A percentile compares a stretch with the other conserved stretches of the same genome.
phyloP scores from a whole-genome alignment of 352 stramenopile genomes.

The Phytophthora cactorum region DNA sequence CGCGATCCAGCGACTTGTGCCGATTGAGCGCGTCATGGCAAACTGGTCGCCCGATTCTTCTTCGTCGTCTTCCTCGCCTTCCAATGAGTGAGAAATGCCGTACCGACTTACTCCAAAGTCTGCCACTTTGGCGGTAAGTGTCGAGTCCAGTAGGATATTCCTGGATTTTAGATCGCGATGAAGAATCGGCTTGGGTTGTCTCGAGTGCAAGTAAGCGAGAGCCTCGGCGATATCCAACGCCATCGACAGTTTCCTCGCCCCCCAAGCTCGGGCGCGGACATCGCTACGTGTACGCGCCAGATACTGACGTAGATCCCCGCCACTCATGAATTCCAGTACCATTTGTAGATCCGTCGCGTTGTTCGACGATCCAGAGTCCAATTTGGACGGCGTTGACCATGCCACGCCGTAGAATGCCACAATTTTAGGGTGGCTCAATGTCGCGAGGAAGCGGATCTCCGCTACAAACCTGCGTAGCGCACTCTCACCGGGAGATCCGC shows the following conservation, averaged over 20 bases:
- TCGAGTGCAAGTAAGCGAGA: slow-evolving; percentile 69
- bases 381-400: slow-evolving; percentile 41
- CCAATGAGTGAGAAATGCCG: slow-evolving; percentile 30
- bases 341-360: slow-evolving; percentile 62
- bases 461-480: slow-evolving; percentile 53
- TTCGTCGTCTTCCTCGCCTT: slow-evolving; percentile 28
- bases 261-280: slow-evolving; percentile 45
- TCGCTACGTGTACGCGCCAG: slow-evolving; percentile 43
- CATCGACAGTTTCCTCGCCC: slow-evolving; percentile 59
- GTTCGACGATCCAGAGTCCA: slow-evolving; percentile 9
- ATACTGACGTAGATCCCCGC: slow-evolving; percentile 66
- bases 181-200: slow-evolving; percentile 53
- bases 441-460: slow-evolving; percentile 72
- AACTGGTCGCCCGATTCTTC: slow-evolving; percentile 22
- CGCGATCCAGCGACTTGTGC: slow-evolving; percentile 63
- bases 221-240: slow-evolving; percentile 67
- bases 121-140: slow-evolving; percentile 66
- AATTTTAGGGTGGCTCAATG: slow-evolving; percentile 78
- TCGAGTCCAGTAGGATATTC: slow-evolving; percentile 66
- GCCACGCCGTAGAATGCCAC: slow-evolving; percentile 81
- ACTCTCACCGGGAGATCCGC: slow-evolving; percentile 16
- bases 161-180: slow-evolving; percentile 78
- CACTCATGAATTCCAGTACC: slow-evolving; percentile 77
- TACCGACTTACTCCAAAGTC: slow-evolving; percentile 75
- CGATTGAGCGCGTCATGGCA: slow-evolving; percentile 35